Evolutionary conservation across 805 yeast genomes (phyloP), one percentile per base, ranked within the genome.

Genomic region (Pichia ethanolica): DNA sequence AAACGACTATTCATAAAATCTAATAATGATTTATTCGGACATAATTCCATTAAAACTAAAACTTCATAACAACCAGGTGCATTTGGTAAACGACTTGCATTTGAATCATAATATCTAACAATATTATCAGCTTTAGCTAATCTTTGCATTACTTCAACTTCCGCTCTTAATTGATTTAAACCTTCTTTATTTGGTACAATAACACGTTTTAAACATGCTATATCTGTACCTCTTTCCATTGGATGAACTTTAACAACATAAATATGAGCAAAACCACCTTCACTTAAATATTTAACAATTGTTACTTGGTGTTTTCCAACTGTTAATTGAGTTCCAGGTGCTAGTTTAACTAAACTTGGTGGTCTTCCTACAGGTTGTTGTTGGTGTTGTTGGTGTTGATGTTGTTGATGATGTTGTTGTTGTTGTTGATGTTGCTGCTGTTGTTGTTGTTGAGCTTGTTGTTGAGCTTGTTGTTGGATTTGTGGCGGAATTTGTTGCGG

Each of bases 81-180:
- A n/a, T 52, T 53, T 27, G 68, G 50, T 66, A 84, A 69, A 57
- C 95, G 75, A 11, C 95, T 81, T 7, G 99, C 99, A 69, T 93
- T 97, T 3, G 97, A 88, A 65, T 93, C 99, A 46, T 89, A 86
- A 65, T 93, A 93, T 3, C 88, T 82, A 1, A 93, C 99, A 53
- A 93, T 81, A 62, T 83, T 82, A 42, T 77, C 76, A 55, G 86
- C 78, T 8, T 95, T 96, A 53, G 82, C 72, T 35, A 93, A 72
- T 30, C 96, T 73, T 67, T 88, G 86, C 98, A 93, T 91, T 11
- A 97, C 95, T 63, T 93, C 98, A 13, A 93, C 99, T 65, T 93
- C 99, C 38, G 95, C 96, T 53, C 98, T 72, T 45, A 93, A 71
- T 27, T 83, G 77, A 58, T 86, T 88, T 63, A 93, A 73, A 46